Evolutionary conservation across 352 stramenopile genomes (phyloP).

Genomic region (Pythium chondricola): DNA sequence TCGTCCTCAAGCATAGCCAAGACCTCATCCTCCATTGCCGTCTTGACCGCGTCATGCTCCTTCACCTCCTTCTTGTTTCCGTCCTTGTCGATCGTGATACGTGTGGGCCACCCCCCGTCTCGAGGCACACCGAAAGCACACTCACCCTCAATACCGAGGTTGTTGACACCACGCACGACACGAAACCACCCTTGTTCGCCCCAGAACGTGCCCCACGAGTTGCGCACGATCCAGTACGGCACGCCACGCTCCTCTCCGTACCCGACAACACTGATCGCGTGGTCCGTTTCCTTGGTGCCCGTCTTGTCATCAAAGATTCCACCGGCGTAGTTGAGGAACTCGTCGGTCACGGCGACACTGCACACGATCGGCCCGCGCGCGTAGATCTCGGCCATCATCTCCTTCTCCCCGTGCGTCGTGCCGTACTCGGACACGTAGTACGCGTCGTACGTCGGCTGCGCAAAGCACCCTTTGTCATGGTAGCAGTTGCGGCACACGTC

Average conservation of each 20-base stretch:
- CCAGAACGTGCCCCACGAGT: slow-evolving; percentile 94
- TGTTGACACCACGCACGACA: slow-evolving; percentile 88
- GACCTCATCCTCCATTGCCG: neutral
- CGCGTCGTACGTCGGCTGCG: slow-evolving; percentile 91
- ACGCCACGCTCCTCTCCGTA: slow-evolving; percentile 89
- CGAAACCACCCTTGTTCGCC: slow-evolving; percentile 95
- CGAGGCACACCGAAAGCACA: slow-evolving; percentile 90
- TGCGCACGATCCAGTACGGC: slow-evolving; percentile 95
- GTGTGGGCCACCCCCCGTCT: slow-evolving; percentile 70
- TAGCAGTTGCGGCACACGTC: slow-evolving; percentile 93
- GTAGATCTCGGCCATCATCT: slow-evolving; percentile 97
- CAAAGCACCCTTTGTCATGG: slow-evolving; percentile 71
- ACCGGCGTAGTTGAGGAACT: slow-evolving; percentile 89
- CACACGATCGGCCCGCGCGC: slow-evolving; percentile 92
- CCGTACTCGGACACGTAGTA: slow-evolving; percentile 95
- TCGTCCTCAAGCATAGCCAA: slow-evolving; percentile 7
- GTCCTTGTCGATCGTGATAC: slow-evolving; percentile 22
- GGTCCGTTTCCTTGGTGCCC: slow-evolving; percentile 54
- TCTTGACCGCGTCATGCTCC: slow-evolving; percentile 5
- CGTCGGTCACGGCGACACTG: slow-evolving; percentile 88
- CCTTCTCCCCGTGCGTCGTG: slow-evolving; percentile 79
- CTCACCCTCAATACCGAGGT: slow-evolving; percentile 90
- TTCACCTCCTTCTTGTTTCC: slow-evolving; percentile 11
- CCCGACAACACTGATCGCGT: slow-evolving; percentile 95
- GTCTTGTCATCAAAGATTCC: slow-evolving; percentile 92